phyloP scores from a whole-genome alignment of 2,329 filamentous ascomycete genomes.

The Colletotrichum sansevieriae region DNA sequence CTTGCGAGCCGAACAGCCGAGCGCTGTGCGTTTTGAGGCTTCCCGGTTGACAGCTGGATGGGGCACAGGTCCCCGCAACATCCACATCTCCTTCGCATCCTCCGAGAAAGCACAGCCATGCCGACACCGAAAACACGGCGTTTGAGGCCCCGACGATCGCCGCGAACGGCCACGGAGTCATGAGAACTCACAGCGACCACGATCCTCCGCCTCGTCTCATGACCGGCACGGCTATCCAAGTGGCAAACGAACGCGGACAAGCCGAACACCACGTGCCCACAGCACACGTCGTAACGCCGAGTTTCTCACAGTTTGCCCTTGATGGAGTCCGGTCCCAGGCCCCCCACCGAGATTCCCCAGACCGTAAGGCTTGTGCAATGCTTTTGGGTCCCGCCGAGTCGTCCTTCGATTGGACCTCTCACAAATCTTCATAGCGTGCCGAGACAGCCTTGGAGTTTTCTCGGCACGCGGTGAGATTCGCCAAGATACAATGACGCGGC shows the following conservation, averaged over 20 bases:
- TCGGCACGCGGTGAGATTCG: conserved; percentile 33
- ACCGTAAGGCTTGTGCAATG: conserved; percentile 29
- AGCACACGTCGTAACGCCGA: not conserved
- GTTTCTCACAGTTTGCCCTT: not conserved
- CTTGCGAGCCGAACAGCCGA: too few relatives aligned
- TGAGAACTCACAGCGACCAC: not conserved
- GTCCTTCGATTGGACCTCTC: conserved; percentile 20
- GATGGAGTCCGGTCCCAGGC: conserved; percentile 12
- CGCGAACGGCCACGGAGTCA: conserved; percentile 8
- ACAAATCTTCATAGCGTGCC: conserved; percentile 20
- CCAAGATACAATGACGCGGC: conserved; percentile 40
- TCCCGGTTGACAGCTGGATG: conserved; percentile 2
- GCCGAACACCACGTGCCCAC: conserved; percentile 31
- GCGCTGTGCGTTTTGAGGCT: too few relatives aligned
- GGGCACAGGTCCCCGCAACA: not conserved
- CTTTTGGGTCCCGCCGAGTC: conserved; percentile 13
- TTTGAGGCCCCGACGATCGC: conserved; percentile 7
- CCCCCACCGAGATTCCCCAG: conserved; percentile 1
- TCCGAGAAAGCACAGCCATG: conserved; percentile 27
- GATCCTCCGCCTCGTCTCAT: conserved; percentile 1
- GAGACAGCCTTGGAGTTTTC: conserved; percentile 26
- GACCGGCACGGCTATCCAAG: not conserved
- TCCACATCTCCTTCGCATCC: conserved; percentile 12
- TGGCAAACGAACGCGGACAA: conserved; percentile 15
- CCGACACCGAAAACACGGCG: conserved; percentile 34